Evolutionary conservation across 2,329 filamentous ascomycete genomes (phyloP).

Genomic region (Hymenoscyphus albidus): DNA sequence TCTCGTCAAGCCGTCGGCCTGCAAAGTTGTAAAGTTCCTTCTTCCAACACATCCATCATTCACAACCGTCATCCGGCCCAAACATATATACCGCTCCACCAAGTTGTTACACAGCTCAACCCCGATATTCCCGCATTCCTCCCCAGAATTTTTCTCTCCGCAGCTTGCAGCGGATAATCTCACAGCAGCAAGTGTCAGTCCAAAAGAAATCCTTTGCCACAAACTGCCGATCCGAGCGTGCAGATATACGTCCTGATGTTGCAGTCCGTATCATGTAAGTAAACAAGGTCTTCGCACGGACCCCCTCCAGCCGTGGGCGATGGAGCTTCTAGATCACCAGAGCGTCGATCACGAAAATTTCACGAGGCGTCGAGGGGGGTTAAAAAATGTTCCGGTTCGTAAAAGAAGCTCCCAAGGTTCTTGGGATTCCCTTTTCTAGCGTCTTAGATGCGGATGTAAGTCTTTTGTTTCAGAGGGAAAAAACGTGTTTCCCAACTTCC

Average conservation of each 20-base stretch:
- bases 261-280: too few relatives aligned
- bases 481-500: too few relatives aligned
- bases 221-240: conserved; percentile 1
- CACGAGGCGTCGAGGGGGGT: not conserved
- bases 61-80: not conserved
- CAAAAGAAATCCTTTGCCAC: too few relatives aligned
- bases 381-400: too few relatives aligned
- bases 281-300: not conserved
- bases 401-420: too few relatives aligned
- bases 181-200: not conserved
- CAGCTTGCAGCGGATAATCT: not conserved
- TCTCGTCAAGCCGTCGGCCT: too few relatives aligned
- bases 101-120: not conserved
- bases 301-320: not conserved
- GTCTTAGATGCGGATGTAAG: too few relatives aligned
- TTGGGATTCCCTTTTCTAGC: too few relatives aligned
- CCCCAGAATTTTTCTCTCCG: not conserved
- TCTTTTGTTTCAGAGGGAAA: too few relatives aligned
- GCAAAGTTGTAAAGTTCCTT: too few relatives aligned
- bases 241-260: not conserved
- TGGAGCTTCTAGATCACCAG: not conserved
- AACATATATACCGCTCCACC: not conserved
- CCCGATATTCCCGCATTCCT: not conserved
- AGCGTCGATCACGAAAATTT: not conserved
- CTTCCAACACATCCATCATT: too few relatives aligned